Base-by-base conservation (phyloP, 495 filamentous ascomycete species). In the Trichoderma gamsii region DNA sequence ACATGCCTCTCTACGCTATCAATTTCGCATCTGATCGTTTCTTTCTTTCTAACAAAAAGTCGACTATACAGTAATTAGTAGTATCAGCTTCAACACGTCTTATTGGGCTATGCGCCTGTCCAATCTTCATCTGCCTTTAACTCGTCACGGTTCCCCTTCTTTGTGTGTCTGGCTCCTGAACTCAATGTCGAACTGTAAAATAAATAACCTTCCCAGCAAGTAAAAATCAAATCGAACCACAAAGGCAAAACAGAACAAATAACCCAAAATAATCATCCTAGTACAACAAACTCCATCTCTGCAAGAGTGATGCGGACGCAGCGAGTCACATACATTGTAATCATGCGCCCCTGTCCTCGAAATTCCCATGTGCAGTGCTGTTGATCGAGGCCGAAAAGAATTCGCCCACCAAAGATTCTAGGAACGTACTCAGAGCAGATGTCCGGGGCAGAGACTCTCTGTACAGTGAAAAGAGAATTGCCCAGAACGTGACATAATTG, bases 111-210 rank as follows among this genome's bases (percentile, higher is more conserved):
- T 61, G 56, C 56, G 56, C 56, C 56, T 29, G 27, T 61, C 56
- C 12, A 61, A 21, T 61, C 25, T 61, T 61, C 56, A 61, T 61
- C 56, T 16, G 29, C 27, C 56, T 61, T 61, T 18, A 32, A 32
- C 12, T 61, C 56, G 27, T 61, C 56, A 61, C 66, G 71, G 71
- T 76, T 73, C 29, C 29, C 29, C 70, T 73, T 72, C 70, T 74
- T 71, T 68, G 67, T 70, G 35, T 67, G 71, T 73, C 64, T 72
- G 67, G 66, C 63, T 65, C 70, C 68, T 71, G 70, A 68, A 71
- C 72, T 69, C 73, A 67, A 69, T 70, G 64, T 63, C 69, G 66
- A 70, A 72, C 68, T 70, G 67, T 72, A 67, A 65, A 71, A 61
- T 61, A 18, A 32, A 61, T 15, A 61, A 25, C 56, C 56, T 13